Evolutionary conservation across 108 stramenopile genomes (phyloP), one percentile per base, ranked within the genome.

Genomic region (Nitzschia sp.): DNA sequence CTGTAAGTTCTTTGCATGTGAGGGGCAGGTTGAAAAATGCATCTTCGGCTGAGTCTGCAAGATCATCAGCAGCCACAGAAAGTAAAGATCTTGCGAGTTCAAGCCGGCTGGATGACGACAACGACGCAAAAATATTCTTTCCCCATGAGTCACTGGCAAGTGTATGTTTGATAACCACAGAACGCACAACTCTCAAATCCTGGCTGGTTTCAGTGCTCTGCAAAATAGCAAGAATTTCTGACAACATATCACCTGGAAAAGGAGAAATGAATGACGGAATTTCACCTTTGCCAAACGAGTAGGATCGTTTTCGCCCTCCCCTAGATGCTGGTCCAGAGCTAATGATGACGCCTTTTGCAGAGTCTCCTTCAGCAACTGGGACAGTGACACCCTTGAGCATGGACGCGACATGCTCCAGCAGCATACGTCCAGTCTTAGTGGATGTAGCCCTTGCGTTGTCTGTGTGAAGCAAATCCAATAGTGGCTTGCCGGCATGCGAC

Each of bases 301-400:
- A 91, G 9, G 90, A 91, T 26, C 90, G 62, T 25, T 64, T 53
- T 66, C 93, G 60, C n/a, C 85, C 71, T 21, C 93, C 90, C 7
- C 55, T 57, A n/a, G 62, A 57, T n/a, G 77, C 57, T 8, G 93
- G 90, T 9, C 93, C 93, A 34, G 90, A 77, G 0, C 83, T 83
- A 46, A 94, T 89, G 38, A 81, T 77, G 37, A 87, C 70, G 7
- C 44, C 17, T 25, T 57, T 62, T 17, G 57, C 15, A 0, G 67
- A 75, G 41, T 74, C 60, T 37, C 69, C 55, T 19, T 68, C 65
- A 22, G 80, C 39, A 52, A 73, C 69, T 21, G 71, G 57, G 17
- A 86, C 78, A n/a, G 68, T 68, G 19, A 70, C 76, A n/a, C 87
- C 92, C 67, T 83, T 85, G 20, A 94, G 63, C 83, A 94, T 94